Conservation (phyloP, 495 filamentous ascomycete species). For the Aspergillus sparsus region DNA sequence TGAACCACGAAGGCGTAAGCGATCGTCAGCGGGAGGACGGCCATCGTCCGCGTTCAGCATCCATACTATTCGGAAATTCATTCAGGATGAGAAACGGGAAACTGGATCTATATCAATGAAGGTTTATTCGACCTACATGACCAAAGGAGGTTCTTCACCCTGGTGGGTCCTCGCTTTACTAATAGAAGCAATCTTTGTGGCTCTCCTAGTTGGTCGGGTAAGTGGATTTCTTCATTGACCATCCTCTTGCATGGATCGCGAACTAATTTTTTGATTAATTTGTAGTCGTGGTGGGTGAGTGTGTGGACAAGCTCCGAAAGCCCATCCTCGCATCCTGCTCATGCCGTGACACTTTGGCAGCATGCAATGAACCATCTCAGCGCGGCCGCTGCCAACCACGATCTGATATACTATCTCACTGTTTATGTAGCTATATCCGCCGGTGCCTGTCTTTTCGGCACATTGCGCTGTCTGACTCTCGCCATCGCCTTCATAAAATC, state of each 20-base stretch:
- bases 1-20: slow-evolving; percentile 15
- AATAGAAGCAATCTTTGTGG: slow-evolving; percentile 53
- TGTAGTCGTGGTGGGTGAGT: slow-evolving; percentile 65
- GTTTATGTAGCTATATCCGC: slow-evolving; percentile 66
- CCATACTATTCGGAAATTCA: slow-evolving; percentile 58
- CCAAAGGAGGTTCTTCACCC: slow-evolving; percentile 59
- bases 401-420: slow-evolving; percentile 58
- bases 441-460: slow-evolving; percentile 55
- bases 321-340: slow-evolving; percentile 6
- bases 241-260: not conserved
- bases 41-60: slow-evolving; percentile 14
- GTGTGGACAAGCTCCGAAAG: slow-evolving; percentile 58
- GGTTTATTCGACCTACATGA: slow-evolving; percentile 65
- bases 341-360: not conserved
- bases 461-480: slow-evolving; percentile 57
- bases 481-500: slow-evolving; percentile 61
- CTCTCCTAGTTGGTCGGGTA: slow-evolving; percentile 50
- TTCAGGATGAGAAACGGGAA: slow-evolving; percentile 67
- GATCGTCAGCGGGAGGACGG: slow-evolving; percentile 15
- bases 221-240: slow-evolving; percentile 17
- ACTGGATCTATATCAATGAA: slow-evolving; percentile 59
- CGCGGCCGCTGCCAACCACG: slow-evolving; percentile 3
- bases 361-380: slow-evolving; percentile 4
- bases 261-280: slow-evolving; percentile 16
- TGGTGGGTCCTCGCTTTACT: slow-evolving; percentile 61